phyloP scores from a whole-genome alignment of 208 protist genomes.

The Leptomonas pyrrhocoris region DNA sequence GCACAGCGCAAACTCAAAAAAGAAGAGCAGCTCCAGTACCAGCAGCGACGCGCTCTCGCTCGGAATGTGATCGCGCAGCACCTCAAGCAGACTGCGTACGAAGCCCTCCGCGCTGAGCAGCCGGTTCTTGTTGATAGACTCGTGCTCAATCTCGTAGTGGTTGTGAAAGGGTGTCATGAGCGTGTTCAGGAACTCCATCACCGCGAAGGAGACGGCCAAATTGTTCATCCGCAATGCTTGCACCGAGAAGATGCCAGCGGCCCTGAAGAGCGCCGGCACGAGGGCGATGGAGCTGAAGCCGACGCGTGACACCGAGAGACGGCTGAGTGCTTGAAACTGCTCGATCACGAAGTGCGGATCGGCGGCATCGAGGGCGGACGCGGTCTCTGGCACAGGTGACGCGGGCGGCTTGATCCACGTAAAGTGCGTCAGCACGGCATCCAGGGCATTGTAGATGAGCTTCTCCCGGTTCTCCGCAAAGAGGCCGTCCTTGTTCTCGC shows the following conservation, averaged over 20 bases:
- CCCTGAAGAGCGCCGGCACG: constrained; percentile 66
- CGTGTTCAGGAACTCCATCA: constrained; percentile 88
- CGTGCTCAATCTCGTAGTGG: constrained; percentile 89
- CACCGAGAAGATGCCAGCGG: constrained; percentile 53
- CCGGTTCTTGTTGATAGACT: constrained; percentile 89
- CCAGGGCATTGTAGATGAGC: constrained; percentile 77
- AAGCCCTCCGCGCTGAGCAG: constrained; percentile 81
- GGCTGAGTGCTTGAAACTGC: constrained; percentile 81
- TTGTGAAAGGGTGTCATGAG: constrained; percentile 95
- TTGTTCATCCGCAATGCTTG: constrained; percentile 74
- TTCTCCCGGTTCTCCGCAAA: constrained; percentile 94
- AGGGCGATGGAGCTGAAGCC: constrained; percentile 89
- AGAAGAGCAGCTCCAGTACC: constrained; percentile 79
- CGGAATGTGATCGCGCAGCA: constrained; percentile 72
- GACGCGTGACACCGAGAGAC: constrained; percentile 82
- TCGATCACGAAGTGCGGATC: constrained; percentile 48
- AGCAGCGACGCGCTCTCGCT: constrained; percentile 83
- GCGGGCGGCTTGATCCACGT: constrained; percentile 27
- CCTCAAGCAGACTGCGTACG: constrained; percentile 61
- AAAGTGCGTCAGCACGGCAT: constrained; percentile 67
- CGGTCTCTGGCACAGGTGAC: not conserved
- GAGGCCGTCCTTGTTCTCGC: constrained; percentile 88
- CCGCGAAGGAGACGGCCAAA: constrained; percentile 69
- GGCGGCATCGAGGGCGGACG: constrained; percentile 3
- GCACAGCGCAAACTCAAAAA: constrained; percentile 92